Percentiles rank a stretch among this genome's conserved stretches.
Conservation (phyloP, 2,329 filamentous ascomycete genomes). For the Rhexocercosporidium sp. region DNA sequence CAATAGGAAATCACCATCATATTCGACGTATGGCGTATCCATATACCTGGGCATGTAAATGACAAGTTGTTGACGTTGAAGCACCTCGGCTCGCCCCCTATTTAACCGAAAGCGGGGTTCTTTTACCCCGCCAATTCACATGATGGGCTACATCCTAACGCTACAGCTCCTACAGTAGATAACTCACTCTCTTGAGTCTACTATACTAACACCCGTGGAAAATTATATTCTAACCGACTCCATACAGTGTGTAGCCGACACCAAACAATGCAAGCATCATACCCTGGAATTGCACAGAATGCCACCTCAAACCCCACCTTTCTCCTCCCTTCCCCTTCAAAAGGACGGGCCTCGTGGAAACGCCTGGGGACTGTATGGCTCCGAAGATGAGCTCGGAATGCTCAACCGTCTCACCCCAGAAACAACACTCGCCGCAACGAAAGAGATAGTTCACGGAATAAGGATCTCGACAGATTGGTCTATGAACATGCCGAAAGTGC, state of each 20-base stretch:
- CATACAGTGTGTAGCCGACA: no score
- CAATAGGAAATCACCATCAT: no score
- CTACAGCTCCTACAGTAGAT: no score
- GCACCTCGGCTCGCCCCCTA: conserved; percentile 4
- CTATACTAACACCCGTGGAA: no score
- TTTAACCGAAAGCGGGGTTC: conserved; percentile 13
- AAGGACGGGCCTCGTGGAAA: conserved; percentile 48
- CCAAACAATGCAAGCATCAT: background rate
- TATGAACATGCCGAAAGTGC: conserved; percentile 23
- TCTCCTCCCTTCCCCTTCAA: conserved; percentile 48
- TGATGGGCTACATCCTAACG: no score
- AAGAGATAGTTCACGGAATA: conserved; percentile 48
- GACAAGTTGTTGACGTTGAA: no score
- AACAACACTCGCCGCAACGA: conserved; percentile 45
- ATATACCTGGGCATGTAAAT: no score
- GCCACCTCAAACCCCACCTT: conserved; percentile 38
- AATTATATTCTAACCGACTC: no score
- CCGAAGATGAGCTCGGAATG: conserved; percentile 50
- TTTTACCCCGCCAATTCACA: conserved; percentile 4
- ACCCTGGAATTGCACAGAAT: background rate
- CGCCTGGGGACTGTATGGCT: conserved; percentile 51
- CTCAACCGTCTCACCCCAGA: conserved; percentile 51
- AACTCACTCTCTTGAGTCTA: no score
- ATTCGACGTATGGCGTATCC: no score
- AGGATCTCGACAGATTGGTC: conserved; percentile 47